Evolutionary conservation across 2,329 filamentous ascomycete species (phyloP).

Genomic region (Aspergillus clavatus): DNA sequence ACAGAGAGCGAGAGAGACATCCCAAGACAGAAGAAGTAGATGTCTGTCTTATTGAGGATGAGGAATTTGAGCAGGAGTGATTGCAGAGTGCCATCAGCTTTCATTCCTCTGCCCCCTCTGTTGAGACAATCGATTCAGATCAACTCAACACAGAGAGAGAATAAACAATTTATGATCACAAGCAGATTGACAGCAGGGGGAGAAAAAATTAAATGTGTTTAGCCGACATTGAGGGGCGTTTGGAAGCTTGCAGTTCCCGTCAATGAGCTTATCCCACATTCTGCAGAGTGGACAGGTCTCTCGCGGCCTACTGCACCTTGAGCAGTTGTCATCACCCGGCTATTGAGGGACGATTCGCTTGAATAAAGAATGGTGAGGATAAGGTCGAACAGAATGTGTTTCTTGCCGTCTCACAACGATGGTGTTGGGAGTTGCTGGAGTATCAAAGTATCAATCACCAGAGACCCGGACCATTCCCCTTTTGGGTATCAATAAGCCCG

Average conservation of each 20-base stretch:
- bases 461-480: constrained; percentile 11
- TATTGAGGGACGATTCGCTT: constrained; percentile 11
- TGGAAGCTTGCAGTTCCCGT: background rate
- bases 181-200: background rate
- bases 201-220: background rate
- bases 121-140: constrained; percentile 11
- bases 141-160: background rate
- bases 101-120: background rate
- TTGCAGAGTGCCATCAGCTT: background rate
- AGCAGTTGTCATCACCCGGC: constrained; percentile 6
- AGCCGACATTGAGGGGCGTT: background rate
- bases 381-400: constrained; percentile 1
- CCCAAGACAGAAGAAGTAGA: constrained; percentile 9
- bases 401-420: constrained; percentile 3
- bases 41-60: constrained; percentile 7
- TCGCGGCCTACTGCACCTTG: constrained; percentile 1
- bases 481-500: constrained; percentile 25
- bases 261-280: background rate
- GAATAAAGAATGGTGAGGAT: constrained; percentile 11
- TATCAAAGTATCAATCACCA: background rate
- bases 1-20: no score
- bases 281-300: constrained; percentile 7
- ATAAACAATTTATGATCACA: no score
- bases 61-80: constrained; percentile 1
- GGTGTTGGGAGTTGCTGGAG: constrained; percentile 1